These are phyloP conservation scores for Cardiospermum halicacabum DNA, from an alignment of 345 rosid species.

Conservation along the genomic window DNA sequence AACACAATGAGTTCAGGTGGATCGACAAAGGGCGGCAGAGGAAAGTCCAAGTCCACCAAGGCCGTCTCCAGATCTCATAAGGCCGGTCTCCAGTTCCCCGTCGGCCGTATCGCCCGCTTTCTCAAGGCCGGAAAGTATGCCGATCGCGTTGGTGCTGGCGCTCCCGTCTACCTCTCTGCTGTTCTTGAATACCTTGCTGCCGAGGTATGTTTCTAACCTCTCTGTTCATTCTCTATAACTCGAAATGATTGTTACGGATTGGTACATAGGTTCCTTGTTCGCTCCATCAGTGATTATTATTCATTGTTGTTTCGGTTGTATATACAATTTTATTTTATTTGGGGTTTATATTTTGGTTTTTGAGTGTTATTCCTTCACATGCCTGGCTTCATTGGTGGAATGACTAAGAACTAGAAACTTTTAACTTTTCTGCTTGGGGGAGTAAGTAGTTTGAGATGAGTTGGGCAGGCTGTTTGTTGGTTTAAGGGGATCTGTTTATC, in stretches of 20 bases:
- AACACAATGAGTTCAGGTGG: constrained; percentile 27
- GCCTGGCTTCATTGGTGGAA: neutral
- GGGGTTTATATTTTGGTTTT: too few relatives aligned
- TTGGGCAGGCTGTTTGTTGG: neutral
- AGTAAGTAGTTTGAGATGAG: too few relatives aligned
- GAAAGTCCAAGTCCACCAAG: constrained; percentile 52
- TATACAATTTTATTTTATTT: too few relatives aligned
- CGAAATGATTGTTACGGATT: neutral
- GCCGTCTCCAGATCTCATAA: constrained; percentile 57
- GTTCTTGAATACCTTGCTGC: constrained; percentile 87
- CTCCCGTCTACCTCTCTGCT: constrained; percentile 72
- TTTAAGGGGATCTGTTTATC: neutral
- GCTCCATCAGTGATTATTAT: too few relatives aligned
- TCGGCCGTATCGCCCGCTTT: constrained; percentile 72
- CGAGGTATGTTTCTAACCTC: constrained; percentile 32
- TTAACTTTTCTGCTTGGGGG: too few relatives aligned
- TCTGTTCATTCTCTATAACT: neutral
- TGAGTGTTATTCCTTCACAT: too few relatives aligned
- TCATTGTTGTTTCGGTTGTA: too few relatives aligned
- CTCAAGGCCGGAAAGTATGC: constrained; percentile 66
- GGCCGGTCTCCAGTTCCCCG: constrained; percentile 77
- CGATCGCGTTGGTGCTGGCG: constrained; percentile 71
- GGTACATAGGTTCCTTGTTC: neutral
- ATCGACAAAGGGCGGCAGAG: constrained; percentile 36
- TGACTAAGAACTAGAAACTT: neutral